Base-by-base conservation (phyloP, 108 stramenopile species). In the Skeletonema grethae region DNA sequence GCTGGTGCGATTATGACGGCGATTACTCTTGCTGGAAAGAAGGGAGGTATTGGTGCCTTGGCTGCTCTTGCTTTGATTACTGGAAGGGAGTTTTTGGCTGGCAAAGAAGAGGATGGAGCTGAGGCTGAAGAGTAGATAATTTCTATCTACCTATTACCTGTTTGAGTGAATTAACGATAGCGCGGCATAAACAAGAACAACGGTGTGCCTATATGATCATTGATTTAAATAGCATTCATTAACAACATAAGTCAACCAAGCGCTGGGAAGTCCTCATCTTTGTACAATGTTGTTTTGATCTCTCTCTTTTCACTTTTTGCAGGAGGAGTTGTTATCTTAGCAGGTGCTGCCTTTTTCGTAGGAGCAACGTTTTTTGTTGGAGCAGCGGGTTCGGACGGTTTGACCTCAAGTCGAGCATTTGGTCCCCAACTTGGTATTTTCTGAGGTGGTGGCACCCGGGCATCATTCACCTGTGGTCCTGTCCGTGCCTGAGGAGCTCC, bases 1-100 rank as follows among this genome's bases (percentile, higher is more conserved):
- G 97, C 97, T 41, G 97, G 95, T 55, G 69, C 81, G 9, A 98
- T 97, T 64, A 95, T 98, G 95, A 77, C 85, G 5, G 87, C 90
- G 6, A 86, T 96, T 67, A 93, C 92, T 6, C 66, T 92, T 36
- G 90, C 92, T 15, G 95, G 95, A 4, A 84, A 83, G 39, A 89
- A 82, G 31, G 95, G 95, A 45, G 95, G 95, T 22, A 63, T 93
- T 30, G 83, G 82, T 4, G 90, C 90, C 11, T 66, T 90, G 77
- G 85, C 81, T 9, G 85, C 80, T 16, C 70, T 94, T 62, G 79
- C 84, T 13, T 76, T 85, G 20, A 65, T 90, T 43, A 87, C 88
- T 39, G 88, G 82, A 28, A 86, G 85, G 18, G 90, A 91, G 55
- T 79, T 94, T 38, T 61, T 91, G 29, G 69, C 61, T 43, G 53